phyloP scores from a whole-genome alignment of 2,329 filamentous ascomycete species.

The Paracorniculantispora psalliotae region DNA sequence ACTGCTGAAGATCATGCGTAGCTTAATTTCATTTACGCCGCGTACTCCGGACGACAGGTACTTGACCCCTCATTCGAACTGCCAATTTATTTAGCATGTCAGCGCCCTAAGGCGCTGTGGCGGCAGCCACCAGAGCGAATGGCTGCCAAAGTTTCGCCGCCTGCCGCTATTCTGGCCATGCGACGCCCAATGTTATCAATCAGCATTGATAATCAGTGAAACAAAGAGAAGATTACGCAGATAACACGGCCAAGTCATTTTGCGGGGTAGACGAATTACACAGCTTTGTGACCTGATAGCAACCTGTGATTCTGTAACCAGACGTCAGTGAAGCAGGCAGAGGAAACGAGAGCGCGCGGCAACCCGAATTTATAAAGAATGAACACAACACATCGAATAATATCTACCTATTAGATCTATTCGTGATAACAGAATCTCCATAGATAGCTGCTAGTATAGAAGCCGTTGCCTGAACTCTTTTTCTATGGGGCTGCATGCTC shows the following conservation, averaged over 20 bases:
- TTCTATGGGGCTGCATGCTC: background rate
- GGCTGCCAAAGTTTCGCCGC: background rate
- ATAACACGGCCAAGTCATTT: background rate
- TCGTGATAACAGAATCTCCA: background rate
- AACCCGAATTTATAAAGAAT: background rate
- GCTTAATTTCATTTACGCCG: background rate
- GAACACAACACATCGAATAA: background rate
- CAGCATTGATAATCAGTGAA: background rate
- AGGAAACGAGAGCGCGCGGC: background rate
- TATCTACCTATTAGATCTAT: background rate
- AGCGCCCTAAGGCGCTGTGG: background rate
- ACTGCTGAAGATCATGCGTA: background rate
- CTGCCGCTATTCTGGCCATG: background rate
- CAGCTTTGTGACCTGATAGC: background rate
- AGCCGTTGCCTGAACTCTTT: background rate
- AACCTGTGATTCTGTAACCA: too few relatives aligned
- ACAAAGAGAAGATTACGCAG: background rate
- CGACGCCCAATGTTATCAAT: background rate
- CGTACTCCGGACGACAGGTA: background rate
- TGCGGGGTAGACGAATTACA: background rate
- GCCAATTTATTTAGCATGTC: background rate
- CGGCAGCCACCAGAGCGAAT: background rate
- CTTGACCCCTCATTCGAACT: background rate
- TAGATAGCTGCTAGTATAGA: background rate
- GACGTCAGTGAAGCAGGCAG: background rate